phyloP scores from a whole-genome alignment of 1,139 yeast genomes.

The Candida sp. region DNA sequence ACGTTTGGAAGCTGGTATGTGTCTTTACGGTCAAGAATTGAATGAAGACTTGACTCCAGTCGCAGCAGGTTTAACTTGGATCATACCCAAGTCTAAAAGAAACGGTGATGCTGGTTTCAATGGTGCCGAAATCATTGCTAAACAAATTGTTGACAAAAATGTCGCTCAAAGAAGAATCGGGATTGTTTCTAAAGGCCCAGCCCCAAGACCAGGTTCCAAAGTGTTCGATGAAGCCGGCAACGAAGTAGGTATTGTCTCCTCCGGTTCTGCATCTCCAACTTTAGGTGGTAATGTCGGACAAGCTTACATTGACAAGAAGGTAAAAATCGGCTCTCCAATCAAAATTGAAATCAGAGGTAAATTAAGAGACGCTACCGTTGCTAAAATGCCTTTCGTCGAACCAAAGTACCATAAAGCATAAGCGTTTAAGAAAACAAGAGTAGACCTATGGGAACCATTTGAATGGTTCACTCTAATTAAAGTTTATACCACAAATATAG shows the following conservation, averaged over 20 bases:
- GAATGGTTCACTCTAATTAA: no score
- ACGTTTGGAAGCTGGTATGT: constrained; percentile 97
- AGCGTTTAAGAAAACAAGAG: no score
- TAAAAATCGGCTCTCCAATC: constrained; percentile 74
- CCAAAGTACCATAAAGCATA: constrained; percentile 62
- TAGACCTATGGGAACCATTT: no score
- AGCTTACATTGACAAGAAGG: constrained; percentile 78
- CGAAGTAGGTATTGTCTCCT: constrained; percentile 73
- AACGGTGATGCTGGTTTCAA: constrained; percentile 55
- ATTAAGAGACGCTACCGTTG: constrained; percentile 66
- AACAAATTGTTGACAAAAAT: constrained; percentile 66
- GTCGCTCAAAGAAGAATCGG: constrained; percentile 72
- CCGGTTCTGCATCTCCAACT: constrained; percentile 91
- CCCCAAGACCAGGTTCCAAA: constrained; percentile 84
- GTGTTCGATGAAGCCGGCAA: constrained; percentile 51
- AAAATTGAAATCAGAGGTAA: constrained; percentile 83
- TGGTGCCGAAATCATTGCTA: constrained; percentile 68
- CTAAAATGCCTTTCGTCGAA: constrained; percentile 82
- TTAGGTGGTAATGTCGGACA: constrained; percentile 88
- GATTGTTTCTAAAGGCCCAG: constrained; percentile 71
- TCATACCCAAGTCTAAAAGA: constrained; percentile 80
- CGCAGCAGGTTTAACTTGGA: constrained; percentile 88
- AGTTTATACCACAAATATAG: no score
- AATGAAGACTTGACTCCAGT: constrained; percentile 81
- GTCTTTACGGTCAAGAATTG: constrained; percentile 92